Evolutionary conservation across 768 basidiomycete species (phyloP), one percentile per base, ranked within the genome.

Genomic region (Baorangia bicolor): DNA sequence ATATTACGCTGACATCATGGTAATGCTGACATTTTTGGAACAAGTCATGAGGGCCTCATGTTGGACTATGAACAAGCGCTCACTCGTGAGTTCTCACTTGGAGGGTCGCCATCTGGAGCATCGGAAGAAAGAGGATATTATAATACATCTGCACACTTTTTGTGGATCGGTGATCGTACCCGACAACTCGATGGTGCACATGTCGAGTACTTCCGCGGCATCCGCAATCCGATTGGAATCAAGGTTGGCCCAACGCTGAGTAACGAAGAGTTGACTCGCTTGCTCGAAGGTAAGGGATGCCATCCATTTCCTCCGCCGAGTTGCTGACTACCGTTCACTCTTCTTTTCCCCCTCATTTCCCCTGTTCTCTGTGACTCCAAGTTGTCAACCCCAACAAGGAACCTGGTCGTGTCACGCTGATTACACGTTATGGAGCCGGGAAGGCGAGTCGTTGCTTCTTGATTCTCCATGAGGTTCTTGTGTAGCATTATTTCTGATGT

Each of bases 151-250:
- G 91, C 93, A 9, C 94, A 95, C 70, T 96, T 97, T 74, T 72
- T 98, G 47, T 99, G 96, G 96, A 92, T 99, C 51, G 96, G 96
- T 0, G 97, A 99, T 73, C 84, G 96, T 49, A 99, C 96, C 5
- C 78, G 96, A 38, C 92, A 96, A 72, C 77, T 98, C 0, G 82
- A 85, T 43, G 94, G 94, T 8, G 97, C 94, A 4, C 97, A 99
- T 69, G 87, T 98, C 31, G 96, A 98, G 75, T 94, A 94, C 71
- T 95, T 95, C 74, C 78, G 91, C 53, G 93, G 94, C 8, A 88
- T 97, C 50, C 78, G 92, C 46, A 96, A 97, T 68, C 94, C 94
- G 2, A 92, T 97, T 56, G 97, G 97, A 2, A 83, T 98, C 76
- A 99, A 99, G 70, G 92, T 96, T 7, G 97, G 97, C 3, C 95